phyloP scores from a whole-genome alignment of 2,329 filamentous ascomycete species.

The Neobulgaria alba region DNA sequence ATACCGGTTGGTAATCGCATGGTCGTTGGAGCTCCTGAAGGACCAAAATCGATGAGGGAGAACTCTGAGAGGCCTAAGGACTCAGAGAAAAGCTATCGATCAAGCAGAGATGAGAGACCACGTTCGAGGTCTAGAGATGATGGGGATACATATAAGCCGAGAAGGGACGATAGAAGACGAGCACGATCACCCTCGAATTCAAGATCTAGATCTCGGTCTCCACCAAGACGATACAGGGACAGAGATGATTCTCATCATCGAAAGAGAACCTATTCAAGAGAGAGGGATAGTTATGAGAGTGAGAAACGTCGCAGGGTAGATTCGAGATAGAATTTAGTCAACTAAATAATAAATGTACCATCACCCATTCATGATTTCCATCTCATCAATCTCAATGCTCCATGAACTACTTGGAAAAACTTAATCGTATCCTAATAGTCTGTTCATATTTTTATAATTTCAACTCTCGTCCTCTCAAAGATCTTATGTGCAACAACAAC shows the following conservation, averaged over 20 bases:
- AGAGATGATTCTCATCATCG: constrained; percentile 40
- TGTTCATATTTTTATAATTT: constrained; percentile 67
- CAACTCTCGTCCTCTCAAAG: constrained; percentile 75
- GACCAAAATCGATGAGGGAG: constrained; percentile 23
- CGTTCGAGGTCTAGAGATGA: constrained; percentile 30
- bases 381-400: constrained; percentile 1
- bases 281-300: constrained; percentile 42
- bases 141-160: constrained; percentile 16
- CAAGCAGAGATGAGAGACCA: constrained; percentile 12
- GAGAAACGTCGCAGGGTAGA: constrained; percentile 55
- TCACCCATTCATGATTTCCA: constrained; percentile 8
- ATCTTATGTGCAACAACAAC: constrained; percentile 63
- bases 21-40: constrained; percentile 24
- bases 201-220: constrained; percentile 46
- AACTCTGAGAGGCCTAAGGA: constrained; percentile 29
- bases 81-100: constrained; percentile 22
- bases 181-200: constrained; percentile 26
- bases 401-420: constrained; percentile 2
- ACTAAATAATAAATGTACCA: constrained; percentile 8
- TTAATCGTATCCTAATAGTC: constrained; percentile 1
- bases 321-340: constrained; percentile 16
- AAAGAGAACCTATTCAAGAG: constrained; percentile 50
- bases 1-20: constrained; percentile 56
- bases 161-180: constrained; percentile 28
- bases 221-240: constrained; percentile 34